A percentile compares a stretch with the other conserved stretches of the same genome.
Evolutionary conservation across 108 stramenopile genomes (phyloP).

Genomic region (Aurantiochytrium sp.): DNA sequence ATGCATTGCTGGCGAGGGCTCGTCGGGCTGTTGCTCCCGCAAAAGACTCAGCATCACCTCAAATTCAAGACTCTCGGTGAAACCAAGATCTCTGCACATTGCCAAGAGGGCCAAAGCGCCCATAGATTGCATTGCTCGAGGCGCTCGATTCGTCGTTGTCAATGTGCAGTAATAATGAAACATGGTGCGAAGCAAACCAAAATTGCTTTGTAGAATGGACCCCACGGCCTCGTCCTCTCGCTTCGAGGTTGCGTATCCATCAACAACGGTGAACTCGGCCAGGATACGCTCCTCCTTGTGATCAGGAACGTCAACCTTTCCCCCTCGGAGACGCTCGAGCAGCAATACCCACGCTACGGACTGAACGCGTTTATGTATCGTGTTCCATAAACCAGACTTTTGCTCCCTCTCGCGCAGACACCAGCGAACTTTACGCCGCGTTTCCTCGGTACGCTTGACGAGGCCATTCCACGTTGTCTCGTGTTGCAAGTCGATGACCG

Average conservation of each 20-base stretch:
- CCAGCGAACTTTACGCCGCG: background rate
- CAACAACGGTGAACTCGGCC: background rate
- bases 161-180: background rate
- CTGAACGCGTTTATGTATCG: background rate
- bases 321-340: background rate
- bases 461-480: background rate
- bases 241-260: background rate
- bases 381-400: background rate
- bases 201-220: background rate
- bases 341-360: background rate
- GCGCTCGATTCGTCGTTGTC: background rate
- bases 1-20: too few relatives aligned
- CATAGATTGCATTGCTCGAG: background rate
- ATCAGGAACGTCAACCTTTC: background rate
- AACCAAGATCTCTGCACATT: background rate
- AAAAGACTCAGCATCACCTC: too few relatives aligned
- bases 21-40: too few relatives aligned
- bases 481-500: background rate
- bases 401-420: background rate
- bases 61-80: too few relatives aligned
- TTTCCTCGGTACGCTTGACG: background rate
- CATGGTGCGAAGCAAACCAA: background rate
- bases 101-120: background rate
- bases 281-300: background rate
- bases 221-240: background rate